These are phyloP conservation scores for Globisporangium nagaii DNA, from an alignment of 352 stramenopile genomes.

Conservation along the genomic window DNA sequence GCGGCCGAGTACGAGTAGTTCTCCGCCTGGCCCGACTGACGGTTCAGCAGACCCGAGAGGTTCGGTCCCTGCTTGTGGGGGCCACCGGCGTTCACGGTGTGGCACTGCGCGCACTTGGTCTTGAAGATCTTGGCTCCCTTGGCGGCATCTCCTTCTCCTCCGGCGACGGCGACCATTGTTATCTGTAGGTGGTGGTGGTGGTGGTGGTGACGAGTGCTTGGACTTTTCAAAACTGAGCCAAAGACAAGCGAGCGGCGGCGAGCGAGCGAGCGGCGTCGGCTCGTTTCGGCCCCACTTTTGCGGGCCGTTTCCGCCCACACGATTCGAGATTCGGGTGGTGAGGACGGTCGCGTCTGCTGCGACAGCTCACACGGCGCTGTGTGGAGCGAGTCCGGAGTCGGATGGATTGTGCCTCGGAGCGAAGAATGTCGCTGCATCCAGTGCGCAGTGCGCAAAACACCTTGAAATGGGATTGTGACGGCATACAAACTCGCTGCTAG, in stretches of 20 bases:
- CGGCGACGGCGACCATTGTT: constrained; percentile 14
- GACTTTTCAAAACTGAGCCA: constrained; percentile 43
- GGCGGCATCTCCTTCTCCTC: constrained; percentile 60
- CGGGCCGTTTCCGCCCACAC: neutral
- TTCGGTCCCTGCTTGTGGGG: constrained; percentile 99
- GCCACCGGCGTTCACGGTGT: constrained; percentile 86
- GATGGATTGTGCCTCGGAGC: too few relatives aligned
- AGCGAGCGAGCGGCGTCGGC: too few relatives aligned
- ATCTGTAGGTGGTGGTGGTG: neutral
- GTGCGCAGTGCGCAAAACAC: too few relatives aligned
- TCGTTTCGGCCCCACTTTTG: too few relatives aligned
- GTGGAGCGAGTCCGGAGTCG: too few relatives aligned
- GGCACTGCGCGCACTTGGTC: constrained; percentile 96
- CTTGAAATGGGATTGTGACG: too few relatives aligned
- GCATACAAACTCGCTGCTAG: too few relatives aligned
- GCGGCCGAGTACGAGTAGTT: constrained; percentile 98
- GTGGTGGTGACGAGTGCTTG: constrained; percentile 16
- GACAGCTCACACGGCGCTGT: too few relatives aligned
- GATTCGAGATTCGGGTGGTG: too few relatives aligned
- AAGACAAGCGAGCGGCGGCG: neutral
- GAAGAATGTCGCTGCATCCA: too few relatives aligned
- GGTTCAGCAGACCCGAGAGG: constrained; percentile 95
- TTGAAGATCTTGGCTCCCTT: constrained; percentile 96
- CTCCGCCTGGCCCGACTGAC: constrained; percentile 94
- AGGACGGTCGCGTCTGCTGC: too few relatives aligned